phyloP scores from a whole-genome alignment of 2,329 filamentous ascomycete species.

The Pezicula rhizophila region DNA sequence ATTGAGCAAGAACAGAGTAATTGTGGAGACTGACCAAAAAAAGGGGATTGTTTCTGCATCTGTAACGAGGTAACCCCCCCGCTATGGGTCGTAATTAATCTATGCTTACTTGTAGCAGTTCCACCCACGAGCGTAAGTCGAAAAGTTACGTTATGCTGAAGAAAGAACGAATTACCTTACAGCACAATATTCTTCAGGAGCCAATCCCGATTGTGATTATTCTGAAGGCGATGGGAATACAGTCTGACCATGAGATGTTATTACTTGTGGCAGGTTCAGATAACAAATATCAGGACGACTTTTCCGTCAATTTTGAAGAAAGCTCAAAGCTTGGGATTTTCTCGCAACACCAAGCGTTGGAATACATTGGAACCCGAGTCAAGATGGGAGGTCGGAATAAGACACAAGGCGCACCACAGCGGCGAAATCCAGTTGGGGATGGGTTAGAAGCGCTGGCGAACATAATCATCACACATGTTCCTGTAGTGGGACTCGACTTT shows the following conservation, averaged over 20 bases:
- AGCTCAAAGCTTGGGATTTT: conserved; percentile 76
- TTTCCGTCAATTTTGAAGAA: conserved; percentile 92
- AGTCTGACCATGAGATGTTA: conserved; percentile 92
- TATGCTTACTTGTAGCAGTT: conserved; percentile 47
- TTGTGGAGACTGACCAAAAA: conserved; percentile 88
- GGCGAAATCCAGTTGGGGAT: conserved; percentile 81
- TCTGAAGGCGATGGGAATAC: conserved; percentile 86
- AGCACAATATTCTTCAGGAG: conserved; percentile 89
- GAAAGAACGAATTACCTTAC: conserved; percentile 82
- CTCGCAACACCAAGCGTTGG: conserved; percentile 91
- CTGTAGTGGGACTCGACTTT: conserved; percentile 86
- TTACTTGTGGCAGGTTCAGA: conserved; percentile 85
- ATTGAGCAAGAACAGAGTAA: conserved; percentile 97
- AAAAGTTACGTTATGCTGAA: conserved; percentile 95
- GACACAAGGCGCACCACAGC: conserved; percentile 44
- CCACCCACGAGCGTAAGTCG: conserved; percentile 93
- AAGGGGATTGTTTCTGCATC: conserved; percentile 93
- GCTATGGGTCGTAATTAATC: neutral
- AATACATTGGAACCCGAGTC: conserved; percentile 81
- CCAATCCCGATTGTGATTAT: conserved; percentile 93
- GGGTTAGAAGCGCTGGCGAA: conserved; percentile 88
- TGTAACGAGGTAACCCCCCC: conserved; percentile 57
- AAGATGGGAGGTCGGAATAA: conserved; percentile 70
- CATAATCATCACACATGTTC: conserved; percentile 90
- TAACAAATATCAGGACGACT: conserved; percentile 86